Evolutionary conservation across 2,329 filamentous ascomycete genomes (phyloP), one percentile per base, ranked within the genome.

Genomic region (Albophoma yamanashiensis): DNA sequence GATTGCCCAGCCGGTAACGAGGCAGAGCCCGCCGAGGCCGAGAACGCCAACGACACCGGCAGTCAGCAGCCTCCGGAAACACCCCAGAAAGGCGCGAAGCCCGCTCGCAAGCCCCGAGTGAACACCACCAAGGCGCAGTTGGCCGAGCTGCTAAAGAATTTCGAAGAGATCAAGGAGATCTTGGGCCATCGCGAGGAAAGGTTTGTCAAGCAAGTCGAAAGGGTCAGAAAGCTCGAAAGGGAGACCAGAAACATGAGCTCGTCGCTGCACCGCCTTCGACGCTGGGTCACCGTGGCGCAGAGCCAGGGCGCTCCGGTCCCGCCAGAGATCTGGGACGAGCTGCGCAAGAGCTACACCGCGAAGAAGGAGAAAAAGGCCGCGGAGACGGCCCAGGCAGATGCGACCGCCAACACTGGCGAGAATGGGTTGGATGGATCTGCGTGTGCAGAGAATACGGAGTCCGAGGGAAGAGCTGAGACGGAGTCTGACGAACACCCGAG

Each of bases 311-410:
- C 22, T 2, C 50, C 50, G 1, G 4, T 55, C 11, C 50, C 50
- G 6, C 1, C 11, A 11, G 6, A 22, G 9, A 12, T 22, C 7
- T 55, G 50, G 50, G 31, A 22, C 2, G 20, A 22, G 1, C 8
- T 55, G 27, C 31, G 20, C 9, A 36, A 22, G 20, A 22, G 5
- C 20, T 55, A 55, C 50, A 38, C 9, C 9, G 50, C 20, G 20
- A 15, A 6, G 8, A n/a, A 22, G 31, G 31, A 11, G 2, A 7
- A 0, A 4, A n/a, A 6, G 31, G 3, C 2, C 4, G n/a, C 7
- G 3, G 31, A 22, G 31, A 20, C 27, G 9, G 17, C 9, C 20
- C 17, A n/a, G 14, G 31, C 3, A 36, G 20, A n/a, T 11, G 17
- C 17, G 4, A 20, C 50, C 17, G 11, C 11, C 2, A n/a, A 7